Base-by-base conservation (phyloP, 2,329 filamentous ascomycete species). In the Botrytis squamosa region DNA sequence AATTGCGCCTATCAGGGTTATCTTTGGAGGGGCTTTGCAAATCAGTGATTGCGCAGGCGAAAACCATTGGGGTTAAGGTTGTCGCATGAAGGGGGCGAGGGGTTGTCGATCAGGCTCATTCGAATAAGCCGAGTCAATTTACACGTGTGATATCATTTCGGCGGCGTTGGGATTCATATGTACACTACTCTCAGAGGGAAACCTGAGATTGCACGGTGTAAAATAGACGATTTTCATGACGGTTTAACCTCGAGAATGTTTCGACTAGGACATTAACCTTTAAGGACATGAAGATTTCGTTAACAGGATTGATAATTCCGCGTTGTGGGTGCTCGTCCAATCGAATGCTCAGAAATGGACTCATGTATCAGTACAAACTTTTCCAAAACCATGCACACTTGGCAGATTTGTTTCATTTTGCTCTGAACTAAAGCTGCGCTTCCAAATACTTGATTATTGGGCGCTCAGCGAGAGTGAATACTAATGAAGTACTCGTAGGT, bases 31-130 rank as follows among this genome's bases (percentile, higher is more conserved):
- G 91, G 1, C 80, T 95, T 42, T 94, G 92, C 84, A 90, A 88
- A 83, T 89, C 90, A 72, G 86, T 95, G 75, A 93, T 95, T 77
- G 90, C 86, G 77, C 91, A 93, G 83, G 90, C 91, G 74, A 93
- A 90, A 84, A 92, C 91, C 33, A 90, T 94, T 79, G 93, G 93
- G 25, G 88, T 96, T 73, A 85, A 88, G 66, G 89, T 96, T 59
- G 87, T 92, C 74, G 87, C 91, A 75, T 94, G 77, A 49, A 44
- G 25, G 46, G 44, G 44, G 62, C 38, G 62, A 55, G 52, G 33
- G 40, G 71, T 40, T 57, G 44, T 57, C 42, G 52, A 72, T 59
- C 36, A 59, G 42, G 40, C 38, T 18, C 33, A 40, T 29, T 59
- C 36, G 52, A 49, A 62, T 9, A 60, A 33, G 42, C 52, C 42